Evolutionary conservation across 495 filamentous ascomycete species (phyloP).

Genomic region (Darksidea phi): DNA sequence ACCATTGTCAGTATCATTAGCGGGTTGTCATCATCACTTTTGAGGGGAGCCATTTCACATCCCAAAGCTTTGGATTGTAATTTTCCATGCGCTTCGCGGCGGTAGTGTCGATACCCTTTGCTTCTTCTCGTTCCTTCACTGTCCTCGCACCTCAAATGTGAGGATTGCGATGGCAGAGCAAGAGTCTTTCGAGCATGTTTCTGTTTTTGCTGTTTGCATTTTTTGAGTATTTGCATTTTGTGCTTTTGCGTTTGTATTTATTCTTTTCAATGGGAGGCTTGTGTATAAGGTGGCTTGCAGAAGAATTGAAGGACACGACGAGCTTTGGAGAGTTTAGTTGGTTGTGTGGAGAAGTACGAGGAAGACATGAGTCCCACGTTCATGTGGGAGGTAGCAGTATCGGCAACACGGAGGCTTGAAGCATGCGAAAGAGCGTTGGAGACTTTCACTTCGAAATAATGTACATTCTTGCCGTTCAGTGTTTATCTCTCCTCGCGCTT

Average conservation of each 20-base stretch:
- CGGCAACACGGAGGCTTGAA: neutral
- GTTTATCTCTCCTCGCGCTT: neutral
- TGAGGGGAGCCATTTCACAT: neutral
- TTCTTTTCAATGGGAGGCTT: conserved; percentile 4
- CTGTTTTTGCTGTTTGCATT: conserved; percentile 8
- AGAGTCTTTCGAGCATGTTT: neutral
- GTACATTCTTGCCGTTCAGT: conserved; percentile 26
- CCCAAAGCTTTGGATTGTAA: neutral
- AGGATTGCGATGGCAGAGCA: too few relatives aligned
- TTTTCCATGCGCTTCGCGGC: conserved; percentile 11
- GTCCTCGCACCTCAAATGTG: neutral
- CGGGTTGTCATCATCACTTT: neutral
- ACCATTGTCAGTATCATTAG: conserved; percentile 16
- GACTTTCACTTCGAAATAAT: conserved; percentile 24
- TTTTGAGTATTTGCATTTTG: conserved; percentile 10
- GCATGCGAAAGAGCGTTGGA: neutral
- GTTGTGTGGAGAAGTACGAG: neutral
- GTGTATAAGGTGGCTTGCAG: conserved; percentile 19
- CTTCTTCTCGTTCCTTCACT: neutral
- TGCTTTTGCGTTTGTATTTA: conserved; percentile 16
- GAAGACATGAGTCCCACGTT: neutral
- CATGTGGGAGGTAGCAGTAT: too few relatives aligned
- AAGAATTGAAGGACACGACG: conserved; percentile 12
- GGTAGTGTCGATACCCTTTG: conserved; percentile 26
- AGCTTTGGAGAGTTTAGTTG: neutral